Evolutionary conservation across 2,329 filamentous ascomycete genomes (phyloP), one percentile per base, ranked within the genome.

Genomic region (Tympanopsis confertula): DNA sequence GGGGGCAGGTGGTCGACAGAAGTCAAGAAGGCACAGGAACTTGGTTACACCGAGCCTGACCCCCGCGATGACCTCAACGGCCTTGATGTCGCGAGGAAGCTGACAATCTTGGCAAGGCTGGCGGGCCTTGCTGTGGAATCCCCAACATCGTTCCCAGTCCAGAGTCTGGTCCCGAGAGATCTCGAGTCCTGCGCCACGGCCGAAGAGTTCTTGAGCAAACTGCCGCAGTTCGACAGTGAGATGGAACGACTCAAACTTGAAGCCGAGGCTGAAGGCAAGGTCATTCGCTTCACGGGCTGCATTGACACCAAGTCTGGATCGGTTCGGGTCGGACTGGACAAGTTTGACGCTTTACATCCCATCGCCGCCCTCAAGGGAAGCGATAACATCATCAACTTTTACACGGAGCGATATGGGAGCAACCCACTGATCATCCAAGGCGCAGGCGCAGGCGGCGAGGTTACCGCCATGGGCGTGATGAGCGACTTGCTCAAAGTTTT

Each of bases 321-420:
- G 48, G 83, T 96, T 57, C 93, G 88, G 68, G 91, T 98, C 41
- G 89, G 91, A 2, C 63, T 98, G 46, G 82, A 95, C 69, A 85
- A 82, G 62, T 88, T 87, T 49, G 87, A 94, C 47, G 77, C 76
- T 49, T 84, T 82, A 42, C 86, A 93, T 54, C 85, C 91, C 12
- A 95, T 98, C 62, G 91, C 91, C 13, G 82, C 84, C 35, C 70
- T 98, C 41, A 94, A 94, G 72, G 91, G 91, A 24, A 96, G 88
- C 59, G 91, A 96, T 58, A 98, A 98, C 67, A 94, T 98, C 57
- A 94, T 98, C 56, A 94, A 82, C 68, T 95, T 98, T 69, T 94
- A 95, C 63, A 98, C 91, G 4, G 83, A 93, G 69, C 74, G 91
- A 51, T 98, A 98, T 55, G 87, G 87, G 41, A 73, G 69, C 55